Evolutionary conservation across 2,329 filamentous ascomycete species (phyloP), one percentile per base, ranked within the genome.

Genomic region (Anthostomella pinea): DNA sequence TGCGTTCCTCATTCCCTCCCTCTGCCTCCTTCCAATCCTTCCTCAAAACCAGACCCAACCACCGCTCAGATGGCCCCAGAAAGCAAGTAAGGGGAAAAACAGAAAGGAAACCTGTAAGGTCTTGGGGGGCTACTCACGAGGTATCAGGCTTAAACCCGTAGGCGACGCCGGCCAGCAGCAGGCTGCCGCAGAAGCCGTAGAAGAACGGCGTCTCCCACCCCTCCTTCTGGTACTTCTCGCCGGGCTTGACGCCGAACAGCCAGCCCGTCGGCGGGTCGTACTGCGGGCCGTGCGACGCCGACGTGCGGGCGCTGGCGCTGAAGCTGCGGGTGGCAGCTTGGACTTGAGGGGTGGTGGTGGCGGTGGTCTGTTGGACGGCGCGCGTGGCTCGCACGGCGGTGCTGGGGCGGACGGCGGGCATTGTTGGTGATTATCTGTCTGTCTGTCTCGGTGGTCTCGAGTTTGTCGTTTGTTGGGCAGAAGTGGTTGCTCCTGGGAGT

Each of bases 61-160:
- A 33, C 8, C 6, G 18, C 7, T 7, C 21, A 22, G 14, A 7
- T 3, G n/a, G 11, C 30, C 15, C 30, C 28, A 21, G 30, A 11
- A 33, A 23, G 8, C 2, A 29, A 43, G n/a, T 28, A 35, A 46
- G 24, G 11, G 19, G 41, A 33, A 31, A 34, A 43, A 39, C 31
- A 5, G 25, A 24, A 38, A 45, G 19, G 42, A 30, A n/a, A n/a
- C n/a, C n/a, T n/a, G n/a, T n/a, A n/a, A n/a, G n/a, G n/a, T n/a
- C n/a, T n/a, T n/a, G n/a, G n/a, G n/a, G 30, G 27, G 43, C 5
- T 28, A 88, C 90, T 72, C 76, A 98, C 93, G 88, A 95, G 48
- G 91, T 97, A 75, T 98, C 93, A 35, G 93, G 93, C 81, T 97
- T 97, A 65, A 93, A 97, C 46, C 87, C 88, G 69, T 95, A 88